Evolutionary conservation across 1,284 basidiomycete genomes (phyloP).

Genomic region (Macrocystidia cucumis): DNA sequence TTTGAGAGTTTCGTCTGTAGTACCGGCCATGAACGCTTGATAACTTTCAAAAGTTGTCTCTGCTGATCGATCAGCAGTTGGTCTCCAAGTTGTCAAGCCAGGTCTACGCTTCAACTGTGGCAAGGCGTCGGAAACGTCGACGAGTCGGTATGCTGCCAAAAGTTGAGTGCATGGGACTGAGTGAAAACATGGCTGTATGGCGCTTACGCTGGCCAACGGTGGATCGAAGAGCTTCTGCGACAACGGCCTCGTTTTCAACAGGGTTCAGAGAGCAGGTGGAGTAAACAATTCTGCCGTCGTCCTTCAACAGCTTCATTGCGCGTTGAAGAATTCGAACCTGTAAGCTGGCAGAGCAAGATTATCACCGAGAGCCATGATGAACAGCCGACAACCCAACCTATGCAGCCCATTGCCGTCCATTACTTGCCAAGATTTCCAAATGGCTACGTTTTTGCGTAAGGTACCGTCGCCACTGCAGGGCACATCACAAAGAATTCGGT

Average conservation of each 20-base stretch:
- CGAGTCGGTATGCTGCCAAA: slow-evolving; percentile 66
- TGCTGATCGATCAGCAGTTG: slow-evolving; percentile 44
- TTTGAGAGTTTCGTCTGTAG: slow-evolving; percentile 40
- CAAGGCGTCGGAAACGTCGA: slow-evolving; percentile 71
- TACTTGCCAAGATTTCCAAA: slow-evolving; percentile 92
- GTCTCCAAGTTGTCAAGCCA: slow-evolving; percentile 73
- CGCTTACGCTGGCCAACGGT: slow-evolving; percentile 55
- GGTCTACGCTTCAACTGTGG: slow-evolving; percentile 71
- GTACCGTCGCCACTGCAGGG: slow-evolving; percentile 98
- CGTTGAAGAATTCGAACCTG: slow-evolving; percentile 91
- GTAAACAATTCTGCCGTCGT: slow-evolving; percentile 89
- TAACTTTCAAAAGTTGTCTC: slow-evolving; percentile 45
- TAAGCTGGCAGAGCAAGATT: too few species aligned
- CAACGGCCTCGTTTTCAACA: slow-evolving; percentile 95
- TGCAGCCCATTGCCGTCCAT: slow-evolving; percentile 91
- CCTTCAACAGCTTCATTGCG: slow-evolving; percentile 86
- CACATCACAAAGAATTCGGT: slow-evolving; percentile 94
- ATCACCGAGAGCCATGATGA: too few species aligned
- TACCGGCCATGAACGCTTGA: slow-evolving; percentile 41
- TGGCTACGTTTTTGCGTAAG: slow-evolving; percentile 88
- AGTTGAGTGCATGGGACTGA: background rate
- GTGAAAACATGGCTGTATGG: slow-evolving; percentile 2
- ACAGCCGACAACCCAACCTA: slow-evolving; percentile 38
- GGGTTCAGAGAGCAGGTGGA: slow-evolving; percentile 98
- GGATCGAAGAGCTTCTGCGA: slow-evolving; percentile 75